Evolutionary conservation across 345 rosid species (phyloP), one percentile per base, ranked within the genome.

Genomic region (Physaria fendleri): DNA sequence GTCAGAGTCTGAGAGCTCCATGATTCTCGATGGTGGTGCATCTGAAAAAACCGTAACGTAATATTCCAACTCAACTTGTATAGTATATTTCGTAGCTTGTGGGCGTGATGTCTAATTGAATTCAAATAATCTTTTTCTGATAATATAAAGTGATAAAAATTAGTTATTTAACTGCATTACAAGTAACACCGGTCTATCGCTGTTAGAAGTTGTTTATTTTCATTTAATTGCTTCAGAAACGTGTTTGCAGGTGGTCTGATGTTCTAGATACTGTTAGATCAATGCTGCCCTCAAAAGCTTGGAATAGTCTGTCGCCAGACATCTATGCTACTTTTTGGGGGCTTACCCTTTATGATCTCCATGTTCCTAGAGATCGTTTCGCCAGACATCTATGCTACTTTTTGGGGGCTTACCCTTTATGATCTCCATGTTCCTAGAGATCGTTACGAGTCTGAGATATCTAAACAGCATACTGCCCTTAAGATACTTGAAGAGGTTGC

Each of bases 291-390:
- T 67, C 88, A 43, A 94, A 78, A 79, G 97, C 99, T 55, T 94
- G 99, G 99, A 94, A 94, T 73, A 94, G 99, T 75, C 88, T 94
- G 30, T 94, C 99, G 42, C 97, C 99, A 23, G 96, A 94, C 78
- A 95, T 94, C 54, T 90, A 87, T 66, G 88, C 88, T 15, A 90
- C 93, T 2, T 94, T 94, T 71, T 94, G 97, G 99, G 99, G 99
- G 37, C 99, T 94, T 66, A 78, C 90, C 0, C 84, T 94, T 10
- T 94, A 94, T 84, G 99, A 94, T 79, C 92, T 94, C 33, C 82
- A 90, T 78, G 97, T 90, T 77, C 99, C 99, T 49, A 81, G 81
- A n/a, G n/a, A n/a, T n/a, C n/a, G n/a, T n/a, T n/a, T 94, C 99
- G 42, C 97, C 99, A 23, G 96, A 94, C 78, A 95, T 94, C 54